Base-by-base conservation (phyloP, 1,284 basidiomycete genomes). In the Trichosporon faecale region DNA sequence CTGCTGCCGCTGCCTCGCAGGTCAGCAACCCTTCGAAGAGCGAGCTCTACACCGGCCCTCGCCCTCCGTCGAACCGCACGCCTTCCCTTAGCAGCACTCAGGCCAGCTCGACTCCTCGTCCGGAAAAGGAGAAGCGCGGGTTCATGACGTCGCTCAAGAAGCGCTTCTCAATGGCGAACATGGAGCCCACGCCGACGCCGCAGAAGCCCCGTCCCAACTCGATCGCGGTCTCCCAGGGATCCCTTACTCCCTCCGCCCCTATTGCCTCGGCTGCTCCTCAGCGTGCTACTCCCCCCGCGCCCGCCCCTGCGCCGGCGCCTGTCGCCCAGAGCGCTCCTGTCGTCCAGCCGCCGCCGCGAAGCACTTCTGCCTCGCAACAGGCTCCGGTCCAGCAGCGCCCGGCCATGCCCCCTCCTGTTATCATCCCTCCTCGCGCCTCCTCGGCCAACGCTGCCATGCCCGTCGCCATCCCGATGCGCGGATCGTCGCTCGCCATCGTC, bases 61-160 rank as follows among this genome's bases (percentile, higher is more conserved):
- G 57, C 14, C 49, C 49, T 21, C 49, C 49, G 7, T 52, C 49
- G 49, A 25, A 23, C 23, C 21, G 33, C 21, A 65, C 37, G 29
- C 49, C 31, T 52, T 44, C 65, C 18, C 18, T 44, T 29, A 61
- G 6, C 57, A n/a, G 18, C 29, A n/a, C 57, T 9, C 27, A 31
- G 27, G 8, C 63, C 2, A 40, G 21, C 35, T 12, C 35, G 6
- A n/a, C 40, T 12, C 33, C 37, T 64, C 63, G 63, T 9, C 35
- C 57, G n/a, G 68, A 72, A 67, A 65, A 40, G n/a, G 68, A 72
- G 68, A 65, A 40, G 63, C 65, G 66, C 27, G 69, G 71, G 2
- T 61, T 73, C 46, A 67, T 73, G 55, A 46, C 63, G 6, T 66
- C 64, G 40, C 57, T 73, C n/a, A 73, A 70, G 66, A 70, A 70